Base-by-base conservation (phyloP, 2,329 filamentous ascomycete species). In the Orbilia oligospora region DNA sequence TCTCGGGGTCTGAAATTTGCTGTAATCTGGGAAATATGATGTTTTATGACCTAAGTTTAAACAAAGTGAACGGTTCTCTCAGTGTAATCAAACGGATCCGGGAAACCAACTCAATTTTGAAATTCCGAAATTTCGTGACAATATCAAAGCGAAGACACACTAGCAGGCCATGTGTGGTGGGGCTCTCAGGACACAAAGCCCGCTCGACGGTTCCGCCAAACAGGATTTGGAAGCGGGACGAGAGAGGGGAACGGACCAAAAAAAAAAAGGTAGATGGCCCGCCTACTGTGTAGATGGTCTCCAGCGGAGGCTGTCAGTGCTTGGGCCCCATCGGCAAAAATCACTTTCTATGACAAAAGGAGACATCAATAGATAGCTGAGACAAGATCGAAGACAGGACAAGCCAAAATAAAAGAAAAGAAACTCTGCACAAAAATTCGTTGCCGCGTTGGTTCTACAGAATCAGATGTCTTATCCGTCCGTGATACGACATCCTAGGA, bases 211-310 rank as follows among this genome's bases (percentile, higher is more conserved):
- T 72, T 64, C 75, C 75, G 75, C 75, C 75, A 78, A 69, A 78
- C 75, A 72, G 75, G 75, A 72, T 78, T 78, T 77, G 73, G 73
- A 77, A 77, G 73, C 73, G 73, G 73, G 73, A 77, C 73, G 73
- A 77, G 58, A 56, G 73, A 71, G 58, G 51, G 66, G 72, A 30
- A 38, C 44, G 48, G 12, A 27, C 12, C 6, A 30, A 38, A 38
- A 38, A 20, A 38, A 38, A 58, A 61, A 49, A 63, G 49, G 63
- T 18, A 24, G 14, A 68, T 58, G 48, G 53, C 73, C 73, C 68
- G 67, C n/a, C n/a, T n/a, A n/a, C n/a, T n/a, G n/a, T n/a, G n/a
- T 77, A 55, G 58, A 71, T 71, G 58, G 49, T 69, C 46, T 66
- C 49, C 58, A 77, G 66, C 48, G 64, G 51, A 69, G 55, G 56